Conservation (phyloP, 164 flowering plant species). For the Chimonanthus praecox region DNA sequence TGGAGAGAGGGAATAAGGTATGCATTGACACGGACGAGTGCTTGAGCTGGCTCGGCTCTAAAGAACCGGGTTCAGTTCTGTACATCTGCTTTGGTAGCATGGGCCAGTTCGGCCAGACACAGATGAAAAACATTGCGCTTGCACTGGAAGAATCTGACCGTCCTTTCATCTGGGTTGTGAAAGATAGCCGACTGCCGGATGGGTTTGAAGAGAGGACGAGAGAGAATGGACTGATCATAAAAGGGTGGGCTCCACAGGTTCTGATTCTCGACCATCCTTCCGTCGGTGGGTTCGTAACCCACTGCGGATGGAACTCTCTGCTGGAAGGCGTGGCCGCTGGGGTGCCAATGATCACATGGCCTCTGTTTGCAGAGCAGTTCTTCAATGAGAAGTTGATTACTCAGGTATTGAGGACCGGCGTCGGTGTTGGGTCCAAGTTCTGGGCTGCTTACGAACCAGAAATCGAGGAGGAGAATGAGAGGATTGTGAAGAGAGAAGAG, state of each 20-base stretch:
- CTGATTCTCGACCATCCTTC: conserved; percentile 44
- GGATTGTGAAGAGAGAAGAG: too few relatives aligned
- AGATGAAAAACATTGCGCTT: conserved; percentile 25
- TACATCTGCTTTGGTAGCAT: conserved; percentile 5
- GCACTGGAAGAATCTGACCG: conserved; percentile 36
- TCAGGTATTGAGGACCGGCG: conserved; percentile 32
- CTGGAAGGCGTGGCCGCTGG: conserved; percentile 45
- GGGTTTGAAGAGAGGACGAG: conserved; percentile 16
- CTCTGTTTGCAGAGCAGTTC: conserved; percentile 53
- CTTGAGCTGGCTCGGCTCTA: conserved; percentile 22
- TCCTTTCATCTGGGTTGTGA: conserved; percentile 7
- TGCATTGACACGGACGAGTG: conserved; percentile 8
- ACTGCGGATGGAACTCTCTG: conserved; percentile 69
- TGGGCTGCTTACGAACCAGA: too few relatives aligned
- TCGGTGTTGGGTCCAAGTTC: conserved; percentile 19
- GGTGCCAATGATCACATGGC: conserved; percentile 64
- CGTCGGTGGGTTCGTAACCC: conserved; percentile 53
- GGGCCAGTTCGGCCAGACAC: not conserved
- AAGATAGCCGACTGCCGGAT: not conserved
- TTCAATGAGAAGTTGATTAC: conserved; percentile 46
- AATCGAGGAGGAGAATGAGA: too few relatives aligned
- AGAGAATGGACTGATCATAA: conserved; percentile 39
- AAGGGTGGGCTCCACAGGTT: conserved; percentile 72
- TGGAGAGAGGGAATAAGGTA: conserved; percentile 20
- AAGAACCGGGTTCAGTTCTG: conserved; percentile 19